These are phyloP conservation scores for Leishmania tropica DNA, from an alignment of 208 protist genomes.

Conservation along the genomic window DNA sequence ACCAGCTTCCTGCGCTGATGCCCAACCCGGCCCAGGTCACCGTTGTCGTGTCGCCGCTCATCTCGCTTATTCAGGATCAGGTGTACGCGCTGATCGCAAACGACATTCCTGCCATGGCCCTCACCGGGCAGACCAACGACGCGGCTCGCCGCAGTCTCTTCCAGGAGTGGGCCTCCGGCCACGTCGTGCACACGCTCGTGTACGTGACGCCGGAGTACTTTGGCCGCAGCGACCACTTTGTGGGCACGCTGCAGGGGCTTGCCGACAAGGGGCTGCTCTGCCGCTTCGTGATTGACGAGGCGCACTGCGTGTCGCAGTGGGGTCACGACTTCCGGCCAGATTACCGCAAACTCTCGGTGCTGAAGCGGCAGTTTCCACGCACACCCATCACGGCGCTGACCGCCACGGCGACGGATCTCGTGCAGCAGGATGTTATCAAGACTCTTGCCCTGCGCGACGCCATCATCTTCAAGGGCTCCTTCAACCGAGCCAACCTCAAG, in stretches of 20 bases:
- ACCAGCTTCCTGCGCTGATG: constrained; percentile 94
- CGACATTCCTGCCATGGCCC: constrained; percentile 79
- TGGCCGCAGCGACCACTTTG: constrained; percentile 80
- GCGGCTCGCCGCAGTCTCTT: constrained; percentile 62
- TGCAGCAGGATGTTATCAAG: constrained; percentile 90
- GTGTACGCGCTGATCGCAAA: constrained; percentile 84
- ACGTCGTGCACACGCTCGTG: constrained; percentile 70
- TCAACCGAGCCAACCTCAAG: constrained; percentile 80
- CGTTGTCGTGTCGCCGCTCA: constrained; percentile 96
- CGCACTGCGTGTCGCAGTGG: constrained; percentile 97
- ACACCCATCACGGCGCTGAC: constrained; percentile 85
- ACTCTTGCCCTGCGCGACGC: constrained; percentile 61
- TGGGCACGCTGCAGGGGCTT: constrained; percentile 52
- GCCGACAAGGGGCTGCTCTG: constrained; percentile 56
- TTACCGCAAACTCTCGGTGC: constrained; percentile 76
- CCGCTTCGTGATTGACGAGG: constrained; percentile 95
- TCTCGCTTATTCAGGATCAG: constrained; percentile 98
- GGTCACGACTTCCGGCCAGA: constrained; percentile 96
- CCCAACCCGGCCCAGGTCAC: constrained; percentile 83
- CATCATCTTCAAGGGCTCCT: constrained; percentile 84
- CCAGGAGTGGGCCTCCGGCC: constrained; percentile 59
- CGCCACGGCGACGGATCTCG: constrained; percentile 81
- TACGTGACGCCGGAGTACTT: constrained; percentile 92
- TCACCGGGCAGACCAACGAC: constrained; percentile 81
- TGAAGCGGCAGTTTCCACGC: constrained; percentile 69